Evolutionary conservation across 2,329 filamentous ascomycete genomes (phyloP).

Genomic region (Aureobasidium sp.): DNA sequence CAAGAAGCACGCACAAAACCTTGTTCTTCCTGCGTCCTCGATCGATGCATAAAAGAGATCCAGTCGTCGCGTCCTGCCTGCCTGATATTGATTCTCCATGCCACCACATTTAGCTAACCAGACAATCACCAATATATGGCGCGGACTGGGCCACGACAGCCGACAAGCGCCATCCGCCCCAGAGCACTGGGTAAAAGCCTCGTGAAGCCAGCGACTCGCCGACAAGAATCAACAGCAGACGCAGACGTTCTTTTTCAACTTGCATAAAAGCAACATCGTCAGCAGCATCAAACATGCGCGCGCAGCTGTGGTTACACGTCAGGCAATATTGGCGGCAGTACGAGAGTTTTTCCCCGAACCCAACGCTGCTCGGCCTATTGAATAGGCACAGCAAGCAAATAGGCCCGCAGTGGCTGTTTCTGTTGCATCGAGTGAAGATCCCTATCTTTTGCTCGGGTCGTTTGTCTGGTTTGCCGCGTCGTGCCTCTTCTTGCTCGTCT

Average conservation of each 20-base stretch:
- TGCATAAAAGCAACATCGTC: neutral
- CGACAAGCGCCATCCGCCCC: slow-evolving; percentile 10
- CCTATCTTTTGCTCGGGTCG: neutral
- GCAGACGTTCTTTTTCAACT: neutral
- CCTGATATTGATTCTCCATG: slow-evolving; percentile 6
- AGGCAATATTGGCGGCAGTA: neutral
- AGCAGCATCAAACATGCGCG: neutral
- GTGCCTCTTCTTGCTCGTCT: slow-evolving; percentile 8
- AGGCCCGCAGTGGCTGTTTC: neutral
- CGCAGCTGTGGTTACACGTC: slow-evolving; percentile 6
- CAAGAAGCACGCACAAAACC: neutral
- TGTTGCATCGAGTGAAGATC: slow-evolving; percentile 11
- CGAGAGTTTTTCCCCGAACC: neutral
- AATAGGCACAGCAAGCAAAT: slow-evolving; percentile 2
- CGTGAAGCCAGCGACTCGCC: neutral
- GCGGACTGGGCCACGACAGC: slow-evolving; percentile 5
- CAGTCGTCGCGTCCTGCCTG: neutral
- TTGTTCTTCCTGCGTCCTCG: neutral
- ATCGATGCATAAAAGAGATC: neutral
- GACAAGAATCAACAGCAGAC: neutral
- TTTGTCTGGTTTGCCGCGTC: neutral
- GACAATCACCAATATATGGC: slow-evolving; percentile 4
- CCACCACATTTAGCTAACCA: slow-evolving; percentile 11
- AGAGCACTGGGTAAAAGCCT: neutral
- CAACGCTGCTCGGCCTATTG: slow-evolving; percentile 10